phyloP scores from a whole-genome alignment of 768 basidiomycete genomes.

The Suillus subaureus region DNA sequence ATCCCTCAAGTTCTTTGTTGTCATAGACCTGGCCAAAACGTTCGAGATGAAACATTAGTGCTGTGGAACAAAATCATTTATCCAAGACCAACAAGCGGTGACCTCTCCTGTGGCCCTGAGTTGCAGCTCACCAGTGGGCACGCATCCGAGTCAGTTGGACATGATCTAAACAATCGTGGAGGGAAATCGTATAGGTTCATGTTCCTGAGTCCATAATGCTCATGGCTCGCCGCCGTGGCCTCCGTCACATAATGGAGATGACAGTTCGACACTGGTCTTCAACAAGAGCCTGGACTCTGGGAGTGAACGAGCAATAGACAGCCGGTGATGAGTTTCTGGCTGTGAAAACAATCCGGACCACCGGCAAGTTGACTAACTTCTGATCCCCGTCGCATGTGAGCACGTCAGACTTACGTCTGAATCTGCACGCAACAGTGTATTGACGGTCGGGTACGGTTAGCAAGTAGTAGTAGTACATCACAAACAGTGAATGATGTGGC shows the following conservation, averaged over 20 bases:
- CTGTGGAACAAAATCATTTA: no score
- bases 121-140: no score
- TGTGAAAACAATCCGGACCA: background rate
- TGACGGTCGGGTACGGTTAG: no score
- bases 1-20: background rate
- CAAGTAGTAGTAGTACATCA: background rate
- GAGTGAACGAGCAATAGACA: background rate
- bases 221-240: background rate
- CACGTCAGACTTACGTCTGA: background rate
- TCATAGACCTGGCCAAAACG: background rate
- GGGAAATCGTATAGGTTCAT: background rate
- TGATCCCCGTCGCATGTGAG: no score
- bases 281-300: background rate
- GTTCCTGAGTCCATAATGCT: background rate
- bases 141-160: no score
- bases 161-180: no score
- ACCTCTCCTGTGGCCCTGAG: no score
- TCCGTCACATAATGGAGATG: no score
- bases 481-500: background rate
- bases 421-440: background rate
- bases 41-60: slow-evolving; percentile 35
- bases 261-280: background rate
- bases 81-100: no score
- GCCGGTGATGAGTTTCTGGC: background rate
- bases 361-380: background rate